Conservation (phyloP, 2,329 filamentous ascomycete species). For the Ophiosphaerella narmari region DNA sequence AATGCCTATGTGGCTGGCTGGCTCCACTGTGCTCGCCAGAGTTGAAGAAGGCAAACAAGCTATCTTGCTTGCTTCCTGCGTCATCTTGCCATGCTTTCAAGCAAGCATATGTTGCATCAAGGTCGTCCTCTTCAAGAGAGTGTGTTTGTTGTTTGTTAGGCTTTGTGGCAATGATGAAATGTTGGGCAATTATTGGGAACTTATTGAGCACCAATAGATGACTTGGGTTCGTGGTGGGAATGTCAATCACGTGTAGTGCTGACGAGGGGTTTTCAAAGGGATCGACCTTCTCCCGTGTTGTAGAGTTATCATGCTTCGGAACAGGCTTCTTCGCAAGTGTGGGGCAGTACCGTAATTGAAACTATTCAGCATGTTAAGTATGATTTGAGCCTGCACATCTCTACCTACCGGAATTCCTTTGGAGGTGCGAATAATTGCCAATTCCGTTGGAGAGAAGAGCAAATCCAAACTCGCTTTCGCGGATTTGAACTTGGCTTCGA, state of each 20-base stretch:
- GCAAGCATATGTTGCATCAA: constrained; percentile 66
- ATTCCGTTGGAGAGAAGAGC: constrained; percentile 47
- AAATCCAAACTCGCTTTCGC: constrained; percentile 43
- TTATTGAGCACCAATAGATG: constrained; percentile 76
- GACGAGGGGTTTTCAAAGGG: constrained; percentile 67
- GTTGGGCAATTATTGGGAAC: constrained; percentile 71
- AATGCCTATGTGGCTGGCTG: constrained; percentile 72
- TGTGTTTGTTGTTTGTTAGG: constrained; percentile 67
- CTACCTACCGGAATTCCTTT: constrained; percentile 41
- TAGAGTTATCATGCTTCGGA: constrained; percentile 44
- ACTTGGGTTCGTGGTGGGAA: constrained; percentile 50
- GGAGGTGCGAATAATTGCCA: constrained; percentile 45
- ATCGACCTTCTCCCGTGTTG: constrained; percentile 49
- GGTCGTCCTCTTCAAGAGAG: constrained; percentile 63
- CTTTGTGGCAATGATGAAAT: constrained; percentile 74
- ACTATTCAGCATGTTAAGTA: constrained; percentile 53
- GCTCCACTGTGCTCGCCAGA: constrained; percentile 70
- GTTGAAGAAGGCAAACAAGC: constrained; percentile 72
- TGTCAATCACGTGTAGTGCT: constrained; percentile 59
- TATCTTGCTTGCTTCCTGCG: constrained; percentile 30
- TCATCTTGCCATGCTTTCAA: constrained; percentile 59
- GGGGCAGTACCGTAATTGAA: constrained; percentile 74
- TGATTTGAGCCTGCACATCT: not conserved
- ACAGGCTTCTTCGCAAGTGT: constrained; percentile 68
- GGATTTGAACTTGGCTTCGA: constrained; percentile 43